Conservation (phyloP, 495 filamentous ascomycete genomes). For the Penicillium maclennaniae region DNA sequence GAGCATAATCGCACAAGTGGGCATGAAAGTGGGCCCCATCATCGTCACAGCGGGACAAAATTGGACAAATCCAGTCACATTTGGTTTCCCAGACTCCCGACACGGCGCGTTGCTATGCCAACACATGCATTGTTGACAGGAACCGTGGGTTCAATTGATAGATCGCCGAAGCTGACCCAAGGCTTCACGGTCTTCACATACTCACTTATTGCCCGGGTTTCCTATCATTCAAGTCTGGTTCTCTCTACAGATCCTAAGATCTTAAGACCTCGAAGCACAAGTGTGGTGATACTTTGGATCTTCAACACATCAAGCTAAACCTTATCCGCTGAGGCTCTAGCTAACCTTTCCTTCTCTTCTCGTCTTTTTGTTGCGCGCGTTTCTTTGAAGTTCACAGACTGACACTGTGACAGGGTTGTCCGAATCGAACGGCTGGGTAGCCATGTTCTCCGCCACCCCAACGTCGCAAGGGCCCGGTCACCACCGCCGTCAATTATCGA, state of each 20-base stretch:
- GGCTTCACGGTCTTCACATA: conserved; percentile 20
- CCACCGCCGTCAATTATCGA: conserved; percentile 87
- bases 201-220: conserved; percentile 30
- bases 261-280: not conserved
- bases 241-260: conserved; percentile 5
- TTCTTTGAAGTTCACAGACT: conserved; percentile 35
- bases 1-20: conserved; percentile 12
- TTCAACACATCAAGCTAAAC: conserved; percentile 2
- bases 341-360: conserved; percentile 19
- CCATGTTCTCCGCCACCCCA: conserved; percentile 23
- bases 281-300: not conserved
- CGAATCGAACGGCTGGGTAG: conserved; percentile 24
- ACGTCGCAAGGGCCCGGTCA: conserved; percentile 36
- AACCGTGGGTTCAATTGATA: conserved; percentile 34
- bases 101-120: conserved; percentile 39
- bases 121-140: conserved; percentile 44
- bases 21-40: conserved; percentile 15
- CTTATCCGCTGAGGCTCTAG: conserved; percentile 19
- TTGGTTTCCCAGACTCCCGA: conserved; percentile 37
- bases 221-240: conserved; percentile 2
- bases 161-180: conserved; percentile 32
- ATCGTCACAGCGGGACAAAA: conserved; percentile 9
- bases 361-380: conserved; percentile 19
- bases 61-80: not conserved
- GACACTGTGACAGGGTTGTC: conserved; percentile 35